Evolutionary conservation across 805 yeast species (phyloP).

Genomic region (Starmerella asiatica): DNA sequence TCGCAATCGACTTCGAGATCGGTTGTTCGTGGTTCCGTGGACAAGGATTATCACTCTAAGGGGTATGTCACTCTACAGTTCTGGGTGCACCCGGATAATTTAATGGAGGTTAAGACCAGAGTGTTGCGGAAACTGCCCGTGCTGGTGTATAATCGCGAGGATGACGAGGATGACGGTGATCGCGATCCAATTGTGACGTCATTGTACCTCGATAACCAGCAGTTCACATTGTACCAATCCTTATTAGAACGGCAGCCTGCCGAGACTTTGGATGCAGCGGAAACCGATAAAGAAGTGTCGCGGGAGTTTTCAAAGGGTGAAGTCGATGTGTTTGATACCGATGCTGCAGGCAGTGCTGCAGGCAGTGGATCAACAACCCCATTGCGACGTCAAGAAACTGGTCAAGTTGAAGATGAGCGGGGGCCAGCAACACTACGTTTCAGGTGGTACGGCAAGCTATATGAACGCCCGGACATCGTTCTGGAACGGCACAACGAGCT

Average conservation of each 20-base stretch:
- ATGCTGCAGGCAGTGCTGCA: not conserved
- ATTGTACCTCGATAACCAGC: conserved; percentile 71
- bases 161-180: conserved; percentile 34
- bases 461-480: conserved; percentile 60
- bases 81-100: conserved; percentile 93
- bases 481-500: conserved; percentile 54
- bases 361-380: no score
- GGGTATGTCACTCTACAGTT: conserved; percentile 54
- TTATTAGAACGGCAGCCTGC: conserved; percentile 46
- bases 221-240: conserved; percentile 74
- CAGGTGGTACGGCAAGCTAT: conserved; percentile 79
- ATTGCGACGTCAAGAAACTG: not conserved
- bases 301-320: not conserved
- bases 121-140: conserved; percentile 89
- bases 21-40: conserved; percentile 25
- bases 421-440: conserved; percentile 66
- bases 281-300: not conserved
- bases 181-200: conserved; percentile 76
- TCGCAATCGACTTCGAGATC: conserved; percentile 28
- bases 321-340: not conserved
- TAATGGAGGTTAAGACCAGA: conserved; percentile 96
- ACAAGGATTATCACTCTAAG: conserved; percentile 26
- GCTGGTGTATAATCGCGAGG: conserved; percentile 51
- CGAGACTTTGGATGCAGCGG: not conserved
- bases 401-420: conserved; percentile 21